phyloP scores from a whole-genome alignment of 2,329 filamentous ascomycete genomes.

The Epichloe typhina region DNA sequence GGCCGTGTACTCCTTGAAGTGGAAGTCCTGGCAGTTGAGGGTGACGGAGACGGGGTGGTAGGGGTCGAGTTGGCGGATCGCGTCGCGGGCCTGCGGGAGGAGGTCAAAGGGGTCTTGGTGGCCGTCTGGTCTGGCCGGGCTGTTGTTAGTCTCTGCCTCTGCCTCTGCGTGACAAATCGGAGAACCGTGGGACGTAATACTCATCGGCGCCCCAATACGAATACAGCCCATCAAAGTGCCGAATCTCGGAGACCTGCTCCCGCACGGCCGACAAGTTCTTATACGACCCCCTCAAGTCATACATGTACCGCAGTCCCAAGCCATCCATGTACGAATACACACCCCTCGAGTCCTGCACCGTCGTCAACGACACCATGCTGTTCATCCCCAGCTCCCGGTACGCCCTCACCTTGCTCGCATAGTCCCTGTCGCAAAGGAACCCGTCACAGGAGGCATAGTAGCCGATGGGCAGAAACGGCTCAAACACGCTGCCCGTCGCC shows the following conservation, averaged over 20 bases:
- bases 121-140: conserved; percentile 33
- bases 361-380: conserved; percentile 30
- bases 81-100: conserved; percentile 26
- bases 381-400: conserved; percentile 29
- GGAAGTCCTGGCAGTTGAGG: conserved; percentile 50
- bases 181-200: conserved; percentile 12
- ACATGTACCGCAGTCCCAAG: conserved; percentile 29
- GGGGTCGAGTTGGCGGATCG: conserved; percentile 38
- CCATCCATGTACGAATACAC: conserved; percentile 27
- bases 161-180: neutral
- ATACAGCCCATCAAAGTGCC: conserved; percentile 26
- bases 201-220: conserved; percentile 34
- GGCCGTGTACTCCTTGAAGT: conserved; percentile 39
- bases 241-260: conserved; percentile 26
- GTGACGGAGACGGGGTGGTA: conserved; percentile 48
- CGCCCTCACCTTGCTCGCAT: conserved; percentile 17
- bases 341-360: conserved; percentile 21
- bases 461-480: conserved; percentile 30
- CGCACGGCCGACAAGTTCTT: conserved; percentile 28
- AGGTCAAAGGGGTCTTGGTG: conserved; percentile 39
- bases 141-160: neutral
- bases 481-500: conserved; percentile 21
- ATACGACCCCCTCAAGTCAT: conserved; percentile 30
- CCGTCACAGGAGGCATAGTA: conserved; percentile 30
- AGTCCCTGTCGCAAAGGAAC: conserved; percentile 27